phyloP scores from a whole-genome alignment of 441 rosid genomes.

The Gossypium laxum region DNA sequence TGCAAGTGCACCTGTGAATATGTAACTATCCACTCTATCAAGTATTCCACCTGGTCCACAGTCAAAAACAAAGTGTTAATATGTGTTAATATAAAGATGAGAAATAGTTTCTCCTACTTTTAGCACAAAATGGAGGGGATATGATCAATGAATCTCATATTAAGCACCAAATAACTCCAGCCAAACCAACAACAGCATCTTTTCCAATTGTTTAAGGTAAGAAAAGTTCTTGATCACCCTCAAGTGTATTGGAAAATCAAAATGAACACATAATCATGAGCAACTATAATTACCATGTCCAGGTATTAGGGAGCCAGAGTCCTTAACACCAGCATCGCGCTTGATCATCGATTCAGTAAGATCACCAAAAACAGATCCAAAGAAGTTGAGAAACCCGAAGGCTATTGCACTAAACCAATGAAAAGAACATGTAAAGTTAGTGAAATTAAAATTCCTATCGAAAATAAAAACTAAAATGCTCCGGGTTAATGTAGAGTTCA shows the following conservation, averaged over 20 bases:
- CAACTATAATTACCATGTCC: constrained; percentile 60
- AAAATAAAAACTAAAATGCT: not conserved
- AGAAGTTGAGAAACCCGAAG: constrained; percentile 71
- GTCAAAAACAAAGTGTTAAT: not conserved
- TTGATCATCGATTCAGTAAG: constrained; percentile 91
- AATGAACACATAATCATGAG: not conserved
- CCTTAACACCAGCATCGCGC: constrained; percentile 95
- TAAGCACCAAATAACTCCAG: constrained; percentile 1
- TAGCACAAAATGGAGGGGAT: not conserved
- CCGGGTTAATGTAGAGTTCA: not conserved
- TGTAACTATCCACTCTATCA: constrained; percentile 82
- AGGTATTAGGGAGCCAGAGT: constrained; percentile 89
- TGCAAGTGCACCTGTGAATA: constrained; percentile 79
- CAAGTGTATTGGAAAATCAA: not conserved
- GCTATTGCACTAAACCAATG: constrained; percentile 51
- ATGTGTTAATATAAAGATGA: not conserved
- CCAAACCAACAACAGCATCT: not conserved
- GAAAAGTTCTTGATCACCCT: not conserved
- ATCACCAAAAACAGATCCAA: constrained; percentile 90
- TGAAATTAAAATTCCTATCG: not conserved
- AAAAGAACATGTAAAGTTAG: constrained; percentile 18
- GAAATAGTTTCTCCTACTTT: not conserved
- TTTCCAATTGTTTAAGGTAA: constrained; percentile 1
- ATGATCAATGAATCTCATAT: not conserved
- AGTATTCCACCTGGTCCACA: constrained; percentile 62